Base-by-base conservation (phyloP, 129 eudicot species). In the Smallanthus sonchifolius region DNA sequence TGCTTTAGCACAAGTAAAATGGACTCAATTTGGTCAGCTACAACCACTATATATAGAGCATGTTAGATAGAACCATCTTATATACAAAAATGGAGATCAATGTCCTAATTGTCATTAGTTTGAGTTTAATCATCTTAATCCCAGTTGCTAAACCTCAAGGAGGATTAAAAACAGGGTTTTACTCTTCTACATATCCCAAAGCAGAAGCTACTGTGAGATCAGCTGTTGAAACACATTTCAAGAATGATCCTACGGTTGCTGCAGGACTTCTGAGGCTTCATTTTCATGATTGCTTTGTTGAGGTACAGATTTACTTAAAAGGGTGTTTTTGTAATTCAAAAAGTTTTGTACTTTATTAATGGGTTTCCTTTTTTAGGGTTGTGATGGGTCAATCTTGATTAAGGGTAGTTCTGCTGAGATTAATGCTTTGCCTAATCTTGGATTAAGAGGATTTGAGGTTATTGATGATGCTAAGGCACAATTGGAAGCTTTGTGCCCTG, bases 281-380 rank as follows among this genome's bases (percentile, higher is more conserved):
- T 84, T 91, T 91, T 49, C 96, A 91, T 81, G 96, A 91, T 65
- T 88, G 97, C 77, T 92, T 87, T 81, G 97, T 92, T 80, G 91
- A 89, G 87, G 97, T 92, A 66, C 64, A 11, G 24, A 2, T 39
- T 11, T 28, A 24, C 34, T 55, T 19, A 28, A 65, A 65, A 42
- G 44, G 68, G 78, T 79, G 11, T 40, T 72, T 43, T 65, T 6
- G 78, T 62, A 79, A 52, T 42, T 3, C 3, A 16, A 32, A 34
- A 72, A 71, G 66, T 54, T 63, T 63, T 74, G 3, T 17, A 56
- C 69, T 75, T 61, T 76, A 61, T 59, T 69, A 51, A 70, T 37
- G 64, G 63, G 52, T 35, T 56, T 71, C 17, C 19, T 45, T 44
- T 36, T 65, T 67, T 76, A 92, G 97, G 96, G 97, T 3, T 92